These are phyloP conservation scores for Epichloe hybrida DNA, from an alignment of 2,329 filamentous ascomycete genomes.

Conservation along the genomic window DNA sequence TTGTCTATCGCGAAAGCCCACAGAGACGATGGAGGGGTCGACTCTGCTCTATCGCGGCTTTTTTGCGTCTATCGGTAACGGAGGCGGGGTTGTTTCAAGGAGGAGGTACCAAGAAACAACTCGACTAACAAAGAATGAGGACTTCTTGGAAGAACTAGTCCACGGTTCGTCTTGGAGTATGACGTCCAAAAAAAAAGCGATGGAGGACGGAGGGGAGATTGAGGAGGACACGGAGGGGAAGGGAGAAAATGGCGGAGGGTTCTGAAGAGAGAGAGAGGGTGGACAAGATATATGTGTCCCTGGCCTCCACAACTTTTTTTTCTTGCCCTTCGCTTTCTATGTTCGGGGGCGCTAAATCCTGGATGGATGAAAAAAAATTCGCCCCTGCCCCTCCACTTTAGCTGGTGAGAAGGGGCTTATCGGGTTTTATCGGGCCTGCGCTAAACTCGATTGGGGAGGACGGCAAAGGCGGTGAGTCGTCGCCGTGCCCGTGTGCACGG, in stretches of 20 bases:
- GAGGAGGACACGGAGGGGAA: constrained; percentile 12
- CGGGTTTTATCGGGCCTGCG: constrained; percentile 10
- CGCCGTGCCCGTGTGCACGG: not conserved
- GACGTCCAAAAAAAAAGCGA: constrained; percentile 25
- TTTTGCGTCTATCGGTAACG: constrained; percentile 18
- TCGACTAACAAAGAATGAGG: constrained; percentile 14
- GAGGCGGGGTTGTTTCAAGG: constrained; percentile 19
- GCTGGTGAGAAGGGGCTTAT: constrained; percentile 9
- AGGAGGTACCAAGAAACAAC: constrained; percentile 22
- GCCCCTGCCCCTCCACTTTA: constrained; percentile 12
- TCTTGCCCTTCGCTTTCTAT: not conserved
- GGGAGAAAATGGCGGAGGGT: constrained; percentile 4
- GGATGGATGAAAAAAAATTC: constrained; percentile 9
- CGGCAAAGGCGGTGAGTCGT: constrained; percentile 10
- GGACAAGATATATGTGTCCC: constrained; percentile 7
- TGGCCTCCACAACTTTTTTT: not conserved
- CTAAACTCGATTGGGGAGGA: constrained; percentile 7
- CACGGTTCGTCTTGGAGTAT: constrained; percentile 30
- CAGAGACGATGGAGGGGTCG: constrained; percentile 32
- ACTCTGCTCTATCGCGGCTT: constrained; percentile 28
- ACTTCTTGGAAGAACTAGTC: constrained; percentile 12
- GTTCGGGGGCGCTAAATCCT: constrained; percentile 5
- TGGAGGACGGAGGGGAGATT: constrained; percentile 15
- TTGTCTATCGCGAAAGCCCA: constrained; percentile 11
- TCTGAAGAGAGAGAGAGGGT: constrained; percentile 1